Conservation (phyloP, 73 alveolate species). For the Paramecium primaurelia region DNA sequence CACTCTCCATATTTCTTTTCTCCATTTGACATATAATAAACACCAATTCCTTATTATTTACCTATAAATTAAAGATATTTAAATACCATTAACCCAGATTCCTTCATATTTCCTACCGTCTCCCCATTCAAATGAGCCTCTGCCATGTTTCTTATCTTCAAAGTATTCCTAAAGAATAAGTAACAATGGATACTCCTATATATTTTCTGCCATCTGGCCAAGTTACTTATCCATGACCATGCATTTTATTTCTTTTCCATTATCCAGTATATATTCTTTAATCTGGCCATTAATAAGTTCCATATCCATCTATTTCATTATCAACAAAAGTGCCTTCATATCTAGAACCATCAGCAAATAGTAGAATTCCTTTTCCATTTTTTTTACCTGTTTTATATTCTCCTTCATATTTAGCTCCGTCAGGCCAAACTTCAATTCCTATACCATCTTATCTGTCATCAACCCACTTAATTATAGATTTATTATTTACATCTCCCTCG, state of each 20-base stretch:
- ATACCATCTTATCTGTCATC: slow-evolving; percentile 69
- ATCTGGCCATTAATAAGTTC: slow-evolving; percentile 60
- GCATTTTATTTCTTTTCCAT: slow-evolving; percentile 64
- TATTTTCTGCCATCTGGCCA: slow-evolving; percentile 61
- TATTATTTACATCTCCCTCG: slow-evolving; percentile 71
- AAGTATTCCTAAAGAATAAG: slow-evolving; percentile 20
- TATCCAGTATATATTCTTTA: slow-evolving; percentile 47
- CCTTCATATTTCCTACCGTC: slow-evolving; percentile 67
- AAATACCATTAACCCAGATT: slow-evolving; percentile 60
- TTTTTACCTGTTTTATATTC: slow-evolving; percentile 73
- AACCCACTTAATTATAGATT: slow-evolving; percentile 8
- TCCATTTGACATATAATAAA: slow-evolving; percentile 52
- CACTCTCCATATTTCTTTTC: slow-evolving; percentile 63
- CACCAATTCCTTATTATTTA: slow-evolving; percentile 56
- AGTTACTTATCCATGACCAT: slow-evolving; percentile 50
- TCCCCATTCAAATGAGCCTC: slow-evolving; percentile 61
- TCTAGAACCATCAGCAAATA: slow-evolving; percentile 72
- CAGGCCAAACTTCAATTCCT: slow-evolving; percentile 75
- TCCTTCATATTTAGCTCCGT: slow-evolving; percentile 73
- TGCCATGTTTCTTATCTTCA: slow-evolving; percentile 62
- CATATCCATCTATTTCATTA: slow-evolving; percentile 53
- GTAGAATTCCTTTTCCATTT: slow-evolving; percentile 71
- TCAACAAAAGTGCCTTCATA: slow-evolving; percentile 62
- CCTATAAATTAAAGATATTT: not conserved
- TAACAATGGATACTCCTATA: slow-evolving; percentile 30